phyloP scores from a whole-genome alignment of 2,329 filamentous ascomycete genomes.

The Xylaria polymorpha region DNA sequence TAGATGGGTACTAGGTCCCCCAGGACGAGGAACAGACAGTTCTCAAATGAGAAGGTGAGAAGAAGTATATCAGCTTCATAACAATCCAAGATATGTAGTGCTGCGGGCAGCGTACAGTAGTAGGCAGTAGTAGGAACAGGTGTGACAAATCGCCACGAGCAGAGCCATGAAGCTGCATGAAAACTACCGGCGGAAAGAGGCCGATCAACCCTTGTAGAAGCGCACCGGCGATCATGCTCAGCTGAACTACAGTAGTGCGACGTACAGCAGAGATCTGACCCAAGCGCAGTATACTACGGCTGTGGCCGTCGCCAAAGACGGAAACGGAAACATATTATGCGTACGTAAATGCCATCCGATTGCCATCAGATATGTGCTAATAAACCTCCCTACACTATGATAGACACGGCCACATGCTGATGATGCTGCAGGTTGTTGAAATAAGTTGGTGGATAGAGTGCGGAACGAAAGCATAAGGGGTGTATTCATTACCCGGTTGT shows the following conservation, averaged over 20 bases:
- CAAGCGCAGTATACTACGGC: background rate
- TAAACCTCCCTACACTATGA: too few relatives aligned
- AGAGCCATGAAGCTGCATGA: conserved; percentile 11
- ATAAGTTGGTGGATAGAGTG: conserved; percentile 8
- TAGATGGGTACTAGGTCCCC: background rate
- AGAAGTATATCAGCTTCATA: conserved; percentile 9
- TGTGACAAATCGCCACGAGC: conserved; percentile 37
- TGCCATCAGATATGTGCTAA: background rate
- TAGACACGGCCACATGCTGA: conserved; percentile 3
- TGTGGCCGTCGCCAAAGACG: background rate
- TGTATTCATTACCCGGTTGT: background rate
- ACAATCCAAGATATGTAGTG: background rate
- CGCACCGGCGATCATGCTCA: conserved; percentile 16
- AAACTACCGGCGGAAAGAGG: conserved; percentile 21
- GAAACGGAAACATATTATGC: too few relatives aligned
- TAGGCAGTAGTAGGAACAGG: background rate
- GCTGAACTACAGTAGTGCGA: conserved; percentile 28
- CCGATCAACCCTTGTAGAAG: conserved; percentile 20
- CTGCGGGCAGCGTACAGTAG: background rate
- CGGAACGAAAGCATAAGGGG: conserved; percentile 11
- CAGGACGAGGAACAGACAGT: background rate
- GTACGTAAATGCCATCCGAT: too few relatives aligned
- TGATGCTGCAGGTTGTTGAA: background rate
- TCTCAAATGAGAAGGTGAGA: conserved; percentile 29
- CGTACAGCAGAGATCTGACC: conserved; percentile 7